Evolutionary conservation across 345 rosid genomes (phyloP).

Genomic region (Angophora floribunda): DNA sequence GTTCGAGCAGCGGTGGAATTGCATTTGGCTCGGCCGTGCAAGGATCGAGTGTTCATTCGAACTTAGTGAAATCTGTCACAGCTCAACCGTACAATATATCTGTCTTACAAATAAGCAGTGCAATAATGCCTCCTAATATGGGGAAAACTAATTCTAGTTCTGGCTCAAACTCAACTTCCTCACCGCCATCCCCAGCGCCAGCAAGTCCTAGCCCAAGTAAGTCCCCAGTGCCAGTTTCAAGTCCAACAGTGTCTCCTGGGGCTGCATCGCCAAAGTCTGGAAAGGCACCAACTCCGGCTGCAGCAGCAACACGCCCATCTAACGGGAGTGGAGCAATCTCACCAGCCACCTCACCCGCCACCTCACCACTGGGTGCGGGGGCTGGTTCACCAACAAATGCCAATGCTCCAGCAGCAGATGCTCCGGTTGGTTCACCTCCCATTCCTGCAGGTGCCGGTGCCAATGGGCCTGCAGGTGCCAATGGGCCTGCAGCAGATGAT

Average conservation of each 20-base stretch:
- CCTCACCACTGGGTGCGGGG: background rate
- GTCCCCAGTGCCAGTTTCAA: background rate
- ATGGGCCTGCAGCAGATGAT: background rate
- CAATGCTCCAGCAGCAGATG: background rate
- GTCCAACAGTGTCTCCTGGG: background rate
- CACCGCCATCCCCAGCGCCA: conserved; percentile 1
- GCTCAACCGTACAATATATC: conserved; percentile 17
- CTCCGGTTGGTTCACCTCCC: background rate
- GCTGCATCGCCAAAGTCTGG: background rate
- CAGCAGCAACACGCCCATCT: conserved; percentile 1
- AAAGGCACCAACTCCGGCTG: conserved; percentile 1
- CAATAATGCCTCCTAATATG: conserved; percentile 3
- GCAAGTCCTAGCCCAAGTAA: background rate
- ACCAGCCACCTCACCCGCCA: background rate
- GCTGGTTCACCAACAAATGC: background rate
- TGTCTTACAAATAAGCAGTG: conserved; percentile 17
- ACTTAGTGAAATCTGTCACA: conserved; percentile 7
- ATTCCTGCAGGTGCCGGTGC: background rate
- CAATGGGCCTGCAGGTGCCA: background rate
- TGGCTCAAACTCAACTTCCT: background rate
- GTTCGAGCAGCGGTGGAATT: background rate
- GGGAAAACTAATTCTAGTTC: background rate
- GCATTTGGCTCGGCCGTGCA: conserved; percentile 13
- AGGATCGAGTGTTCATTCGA: conserved; percentile 1
- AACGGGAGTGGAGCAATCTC: background rate